Percentiles rank a stretch among this genome's conserved stretches.
phyloP scores from a whole-genome alignment of 129 eudicot genomes.

The Solidago caesia region DNA sequence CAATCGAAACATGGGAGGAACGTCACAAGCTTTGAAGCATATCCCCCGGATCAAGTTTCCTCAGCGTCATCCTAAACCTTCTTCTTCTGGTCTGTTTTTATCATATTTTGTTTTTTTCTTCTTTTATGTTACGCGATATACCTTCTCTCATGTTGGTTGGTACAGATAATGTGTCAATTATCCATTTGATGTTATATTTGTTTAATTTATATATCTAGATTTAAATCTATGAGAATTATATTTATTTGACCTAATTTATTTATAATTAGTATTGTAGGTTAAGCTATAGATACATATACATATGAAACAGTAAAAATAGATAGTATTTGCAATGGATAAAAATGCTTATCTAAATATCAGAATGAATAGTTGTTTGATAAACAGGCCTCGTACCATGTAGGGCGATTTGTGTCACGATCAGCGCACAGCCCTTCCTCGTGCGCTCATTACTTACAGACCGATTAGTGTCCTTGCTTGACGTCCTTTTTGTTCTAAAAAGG shows the following conservation, averaged over 20 bases:
- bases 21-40: slow-evolving; percentile 63
- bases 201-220: neutral
- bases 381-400: neutral
- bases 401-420: neutral
- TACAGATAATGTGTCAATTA: neutral
- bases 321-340: neutral
- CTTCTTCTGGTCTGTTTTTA: slow-evolving; percentile 1
- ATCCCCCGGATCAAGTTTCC: slow-evolving; percentile 88
- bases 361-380: neutral
- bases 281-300: slow-evolving; percentile 2
- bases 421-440: too few relatives aligned
- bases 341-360: neutral
- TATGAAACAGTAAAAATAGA: neutral
- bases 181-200: neutral
- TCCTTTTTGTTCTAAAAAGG: too few relatives aligned
- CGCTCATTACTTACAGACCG: too few relatives aligned
- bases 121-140: too few relatives aligned
- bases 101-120: neutral
- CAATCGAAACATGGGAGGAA: slow-evolving; percentile 37
- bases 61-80: slow-evolving; percentile 57
- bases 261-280: neutral
- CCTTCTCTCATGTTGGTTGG: neutral
- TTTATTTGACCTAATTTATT: neutral
- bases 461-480: too few relatives aligned
- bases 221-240: neutral